Evolutionary conservation across 495 filamentous ascomycete species (phyloP), one percentile per base, ranked within the genome.

Genomic region (Penicillium bovifimosum): DNA sequence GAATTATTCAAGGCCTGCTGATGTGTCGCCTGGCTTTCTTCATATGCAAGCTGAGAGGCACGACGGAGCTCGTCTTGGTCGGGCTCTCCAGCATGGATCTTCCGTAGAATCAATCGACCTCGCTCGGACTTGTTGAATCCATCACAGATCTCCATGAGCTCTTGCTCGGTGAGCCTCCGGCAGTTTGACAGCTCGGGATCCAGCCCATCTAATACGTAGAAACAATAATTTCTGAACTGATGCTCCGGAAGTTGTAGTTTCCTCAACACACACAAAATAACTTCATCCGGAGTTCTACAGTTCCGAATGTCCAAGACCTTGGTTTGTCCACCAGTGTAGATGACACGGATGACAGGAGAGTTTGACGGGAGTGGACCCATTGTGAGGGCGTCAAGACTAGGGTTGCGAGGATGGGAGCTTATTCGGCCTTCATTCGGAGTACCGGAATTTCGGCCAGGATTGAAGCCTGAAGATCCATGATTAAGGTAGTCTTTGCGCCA

Each of bases 271-370:
- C 83, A 84, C 24, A 87, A 75, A 68, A 96, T 88, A 46, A 99
- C 85, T 50, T 96, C 90, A 55, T 97, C 93, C 29, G 88, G 82
- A 2, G 86, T 95, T 61, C 85, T 89, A 77, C 89, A 96, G 55
- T 85, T 87, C 47, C 87, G 85, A 43, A 97, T 86, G 63, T 90
- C 88, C 48, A 97, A 80, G 6, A 96, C 90, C 66, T 91, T 91
- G 28, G 90, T 95, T 50, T 87, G 84, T n/a, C 90, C 87, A 38
- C 86, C 89, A 26, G 85, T 88, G 53, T 91, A 95, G 60, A 97
- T 96, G 33, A 97, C 87, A 35, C 90, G 81, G 53, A 96, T 93
- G 43, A 95, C 81, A 35, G 88, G 84, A 61, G 89, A 85, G 61
- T 88, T 86, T 34, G 78, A 75, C 20, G 90, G 91, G 47, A 96